These are phyloP conservation scores for Zymoseptoria pseudotritici DNA, from an alignment of 2,329 filamentous ascomycete species.

Conservation along the genomic window DNA sequence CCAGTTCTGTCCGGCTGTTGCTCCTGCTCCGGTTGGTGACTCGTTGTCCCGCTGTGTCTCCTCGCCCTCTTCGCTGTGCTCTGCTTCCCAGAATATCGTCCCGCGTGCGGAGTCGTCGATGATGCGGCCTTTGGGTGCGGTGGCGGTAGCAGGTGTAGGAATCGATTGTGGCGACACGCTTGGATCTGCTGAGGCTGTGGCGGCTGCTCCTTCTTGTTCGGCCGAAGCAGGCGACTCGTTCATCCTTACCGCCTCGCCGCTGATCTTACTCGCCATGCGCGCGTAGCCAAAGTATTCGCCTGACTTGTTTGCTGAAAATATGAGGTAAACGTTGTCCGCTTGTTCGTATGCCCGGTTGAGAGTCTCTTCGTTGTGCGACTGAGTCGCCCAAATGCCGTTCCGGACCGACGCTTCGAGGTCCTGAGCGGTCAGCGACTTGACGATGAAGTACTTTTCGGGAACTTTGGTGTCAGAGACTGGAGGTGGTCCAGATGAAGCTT, in stretches of 20 bases:
- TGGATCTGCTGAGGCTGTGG: conserved; percentile 11
- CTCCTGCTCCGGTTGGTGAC: conserved; percentile 30
- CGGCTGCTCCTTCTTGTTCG: not conserved
- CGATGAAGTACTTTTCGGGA: conserved; percentile 77
- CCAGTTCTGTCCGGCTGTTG: conserved; percentile 58
- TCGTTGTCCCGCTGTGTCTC: conserved; percentile 19
- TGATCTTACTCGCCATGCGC: conserved; percentile 78
- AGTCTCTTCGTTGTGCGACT: conserved; percentile 81
- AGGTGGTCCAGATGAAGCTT: conserved; percentile 2
- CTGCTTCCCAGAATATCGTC: conserved; percentile 93
- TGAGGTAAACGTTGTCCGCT: conserved; percentile 76
- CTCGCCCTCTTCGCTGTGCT: conserved; percentile 50
- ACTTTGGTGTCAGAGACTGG: conserved; percentile 27
- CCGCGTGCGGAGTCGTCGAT: conserved; percentile 90
- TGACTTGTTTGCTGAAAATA: conserved; percentile 96
- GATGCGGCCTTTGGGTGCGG: conserved; percentile 73
- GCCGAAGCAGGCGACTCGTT: not conserved
- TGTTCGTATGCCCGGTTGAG: conserved; percentile 77
- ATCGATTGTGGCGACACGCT: conserved; percentile 71
- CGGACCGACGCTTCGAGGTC: conserved; percentile 83
- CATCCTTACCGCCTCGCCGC: conserved; percentile 50
- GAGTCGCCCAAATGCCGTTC: conserved; percentile 88
- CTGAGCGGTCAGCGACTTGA: conserved; percentile 87
- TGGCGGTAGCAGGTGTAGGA: conserved; percentile 68
- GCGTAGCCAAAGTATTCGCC: conserved; percentile 96